A percentile compares a stretch with the other conserved stretches of the same genome.
phyloP scores from a whole-genome alignment of 495 filamentous ascomycete genomes.

The Usnea hakonensis region DNA sequence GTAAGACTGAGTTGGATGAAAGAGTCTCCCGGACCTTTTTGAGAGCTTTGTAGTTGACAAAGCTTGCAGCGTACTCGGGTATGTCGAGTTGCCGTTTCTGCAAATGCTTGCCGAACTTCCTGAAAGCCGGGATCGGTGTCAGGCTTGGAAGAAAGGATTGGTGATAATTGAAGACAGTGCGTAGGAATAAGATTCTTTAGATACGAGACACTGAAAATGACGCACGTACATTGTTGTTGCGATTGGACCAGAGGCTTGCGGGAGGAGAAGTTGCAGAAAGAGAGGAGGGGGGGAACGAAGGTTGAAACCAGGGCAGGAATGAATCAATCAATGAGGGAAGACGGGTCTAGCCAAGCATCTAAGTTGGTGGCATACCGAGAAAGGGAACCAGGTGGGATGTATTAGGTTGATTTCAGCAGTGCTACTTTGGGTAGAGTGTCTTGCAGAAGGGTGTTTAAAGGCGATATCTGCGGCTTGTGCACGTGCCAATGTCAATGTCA shows the following conservation, averaged over 20 bases:
- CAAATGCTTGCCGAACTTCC: constrained; percentile 99
- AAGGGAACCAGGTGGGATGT: background rate
- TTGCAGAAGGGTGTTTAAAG: background rate
- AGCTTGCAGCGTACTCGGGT: constrained; percentile 96
- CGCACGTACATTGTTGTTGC: constrained; percentile 19
- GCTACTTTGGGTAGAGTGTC: constrained; percentile 1
- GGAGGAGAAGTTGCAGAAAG: background rate
- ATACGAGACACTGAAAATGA: background rate
- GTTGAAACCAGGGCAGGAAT: background rate
- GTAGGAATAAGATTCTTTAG: background rate
- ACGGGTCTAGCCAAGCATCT: constrained; percentile 7
- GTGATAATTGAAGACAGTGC: background rate
- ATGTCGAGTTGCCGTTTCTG: constrained; percentile 98
- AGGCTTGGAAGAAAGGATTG: constrained; percentile 10
- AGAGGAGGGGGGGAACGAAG: background rate
- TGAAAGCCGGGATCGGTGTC: constrained; percentile 31
- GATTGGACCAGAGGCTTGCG: background rate
- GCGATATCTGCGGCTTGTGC: constrained; percentile 7
- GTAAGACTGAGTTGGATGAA: background rate
- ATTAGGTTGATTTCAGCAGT: background rate
- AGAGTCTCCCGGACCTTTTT: constrained; percentile 64
- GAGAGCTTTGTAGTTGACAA: constrained; percentile 97
- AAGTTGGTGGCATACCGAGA: background rate
- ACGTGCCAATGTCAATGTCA: background rate
- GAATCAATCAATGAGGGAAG: background rate